These are phyloP conservation scores for Casaregolazyma lundiana DNA, from an alignment of 1,139 yeast genomes.

Conservation along the genomic window DNA sequence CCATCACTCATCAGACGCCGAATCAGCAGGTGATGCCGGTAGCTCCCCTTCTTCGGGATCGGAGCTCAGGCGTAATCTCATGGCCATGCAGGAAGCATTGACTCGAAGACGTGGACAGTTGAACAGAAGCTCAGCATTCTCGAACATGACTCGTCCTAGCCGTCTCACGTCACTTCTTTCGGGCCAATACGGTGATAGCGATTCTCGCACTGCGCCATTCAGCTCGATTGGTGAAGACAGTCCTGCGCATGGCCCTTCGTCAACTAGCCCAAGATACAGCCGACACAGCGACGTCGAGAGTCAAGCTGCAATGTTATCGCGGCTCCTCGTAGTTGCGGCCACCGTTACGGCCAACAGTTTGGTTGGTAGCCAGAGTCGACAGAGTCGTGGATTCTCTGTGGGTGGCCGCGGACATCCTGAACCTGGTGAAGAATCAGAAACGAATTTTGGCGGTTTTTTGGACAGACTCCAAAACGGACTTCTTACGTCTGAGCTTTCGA, in stretches of 20 bases:
- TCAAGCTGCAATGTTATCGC: slow-evolving; percentile 42
- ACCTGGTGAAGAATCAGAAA: slow-evolving; percentile 14
- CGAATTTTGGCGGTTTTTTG: slow-evolving; percentile 39
- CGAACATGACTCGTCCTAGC: slow-evolving; percentile 3
- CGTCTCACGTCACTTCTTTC: not conserved
- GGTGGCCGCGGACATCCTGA: slow-evolving; percentile 15
- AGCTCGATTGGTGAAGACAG: not conserved
- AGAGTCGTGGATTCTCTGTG: slow-evolving; percentile 20
- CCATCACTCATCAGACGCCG: not conserved
- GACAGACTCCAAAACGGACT: slow-evolving; percentile 39
- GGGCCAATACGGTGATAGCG: not conserved
- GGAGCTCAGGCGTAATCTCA: slow-evolving; percentile 4
- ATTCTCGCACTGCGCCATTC: not conserved
- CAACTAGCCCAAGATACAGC: not conserved
- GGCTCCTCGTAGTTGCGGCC: slow-evolving; percentile 44
- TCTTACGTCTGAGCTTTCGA: slow-evolving; percentile 36
- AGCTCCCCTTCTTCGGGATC: not conserved
- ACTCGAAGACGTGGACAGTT: slow-evolving; percentile 6
- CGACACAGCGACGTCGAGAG: slow-evolving; percentile 23
- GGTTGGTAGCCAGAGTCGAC: slow-evolving; percentile 31
- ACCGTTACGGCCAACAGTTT: slow-evolving; percentile 43
- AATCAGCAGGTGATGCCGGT: not conserved
- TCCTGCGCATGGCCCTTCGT: not conserved
- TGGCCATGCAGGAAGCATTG: slow-evolving; percentile 6
- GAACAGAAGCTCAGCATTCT: not conserved